These are phyloP conservation scores for Tephrocybe sp. DNA, from an alignment of 768 basidiomycete genomes.

Conservation along the genomic window DNA sequence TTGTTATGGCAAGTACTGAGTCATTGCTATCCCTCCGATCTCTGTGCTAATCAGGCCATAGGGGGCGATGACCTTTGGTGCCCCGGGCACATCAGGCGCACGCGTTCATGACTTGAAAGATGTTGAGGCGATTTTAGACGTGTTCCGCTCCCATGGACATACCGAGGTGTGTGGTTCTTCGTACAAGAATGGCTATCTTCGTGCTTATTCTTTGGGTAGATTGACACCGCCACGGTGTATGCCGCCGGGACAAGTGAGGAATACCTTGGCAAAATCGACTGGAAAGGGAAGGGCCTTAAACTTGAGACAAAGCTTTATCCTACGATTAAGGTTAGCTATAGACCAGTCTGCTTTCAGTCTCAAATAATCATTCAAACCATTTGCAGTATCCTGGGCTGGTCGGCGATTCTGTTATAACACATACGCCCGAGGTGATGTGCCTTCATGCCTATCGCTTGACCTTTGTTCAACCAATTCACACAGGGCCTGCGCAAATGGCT, in stretches of 20 bases:
- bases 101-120: constrained; percentile 43
- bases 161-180: constrained; percentile 13
- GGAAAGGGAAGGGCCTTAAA: constrained; percentile 48
- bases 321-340: constrained; percentile 18
- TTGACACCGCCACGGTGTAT: constrained; percentile 27
- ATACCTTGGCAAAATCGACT: constrained; percentile 50
- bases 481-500: constrained; percentile 51
- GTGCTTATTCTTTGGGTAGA: background rate
- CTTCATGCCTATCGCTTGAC: background rate
- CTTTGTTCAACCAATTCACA: background rate
- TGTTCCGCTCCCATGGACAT: constrained; percentile 59
- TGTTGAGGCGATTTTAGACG: constrained; percentile 47
- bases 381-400: constrained; percentile 1
- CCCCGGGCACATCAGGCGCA: constrained; percentile 35
- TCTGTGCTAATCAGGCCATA: constrained; percentile 12
- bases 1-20: constrained; percentile 56
- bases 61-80: constrained; percentile 51
- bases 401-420: constrained; percentile 21
- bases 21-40: background rate
- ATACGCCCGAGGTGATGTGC: constrained; percentile 30
- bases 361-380: too few relatives aligned
- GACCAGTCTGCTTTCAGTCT: too few relatives aligned
- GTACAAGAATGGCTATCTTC: constrained; percentile 19
- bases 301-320: constrained; percentile 65
- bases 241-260: constrained; percentile 56